phyloP scores from a whole-genome alignment of 1,284 basidiomycete genomes.

The Boletus chippewaensis region DNA sequence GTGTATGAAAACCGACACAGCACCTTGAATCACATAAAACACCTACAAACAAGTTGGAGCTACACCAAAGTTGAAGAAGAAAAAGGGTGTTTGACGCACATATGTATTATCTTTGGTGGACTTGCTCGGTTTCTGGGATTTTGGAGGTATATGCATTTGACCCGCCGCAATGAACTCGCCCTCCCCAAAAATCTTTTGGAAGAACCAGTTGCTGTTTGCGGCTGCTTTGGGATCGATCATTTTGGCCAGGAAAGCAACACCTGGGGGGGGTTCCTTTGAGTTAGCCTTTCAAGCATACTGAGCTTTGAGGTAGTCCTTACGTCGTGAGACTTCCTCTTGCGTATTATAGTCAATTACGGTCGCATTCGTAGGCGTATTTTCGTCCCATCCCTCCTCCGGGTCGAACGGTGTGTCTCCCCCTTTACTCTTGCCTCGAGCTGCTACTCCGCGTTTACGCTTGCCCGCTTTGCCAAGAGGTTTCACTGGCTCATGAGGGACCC shows the following conservation, averaged over 20 bases:
- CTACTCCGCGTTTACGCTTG: conserved; percentile 38
- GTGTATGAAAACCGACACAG: conserved; percentile 81
- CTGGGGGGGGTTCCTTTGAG: conserved; percentile 32
- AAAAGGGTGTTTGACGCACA: conserved; percentile 46
- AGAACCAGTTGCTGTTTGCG: conserved; percentile 67
- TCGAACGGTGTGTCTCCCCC: conserved; percentile 41
- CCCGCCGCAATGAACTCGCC: conserved; percentile 89
- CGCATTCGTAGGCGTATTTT: conserved; percentile 63
- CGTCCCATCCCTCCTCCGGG: conserved; percentile 86
- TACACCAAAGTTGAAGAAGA: background rate
- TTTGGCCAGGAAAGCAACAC: conserved; percentile 68
- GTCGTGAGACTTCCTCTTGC: conserved; percentile 55
- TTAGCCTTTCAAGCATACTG: background rate
- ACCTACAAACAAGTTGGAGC: conserved; percentile 44
- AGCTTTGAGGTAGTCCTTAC: conserved; percentile 42
- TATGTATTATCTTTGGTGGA: conserved; percentile 92
- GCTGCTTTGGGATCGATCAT: conserved; percentile 56
- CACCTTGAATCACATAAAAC: conserved; percentile 84
- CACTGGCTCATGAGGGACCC: conserved; percentile 63
- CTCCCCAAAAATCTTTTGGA: conserved; percentile 95
- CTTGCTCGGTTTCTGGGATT: conserved; percentile 80
- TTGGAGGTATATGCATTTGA: conserved; percentile 74
- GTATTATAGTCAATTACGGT: conserved; percentile 66
- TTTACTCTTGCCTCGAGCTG: conserved; percentile 36
- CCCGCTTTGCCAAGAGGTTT: conserved; percentile 46